Conservation (phyloP, 179 eudicot genomes). For the Beta macrorhiza region DNA sequence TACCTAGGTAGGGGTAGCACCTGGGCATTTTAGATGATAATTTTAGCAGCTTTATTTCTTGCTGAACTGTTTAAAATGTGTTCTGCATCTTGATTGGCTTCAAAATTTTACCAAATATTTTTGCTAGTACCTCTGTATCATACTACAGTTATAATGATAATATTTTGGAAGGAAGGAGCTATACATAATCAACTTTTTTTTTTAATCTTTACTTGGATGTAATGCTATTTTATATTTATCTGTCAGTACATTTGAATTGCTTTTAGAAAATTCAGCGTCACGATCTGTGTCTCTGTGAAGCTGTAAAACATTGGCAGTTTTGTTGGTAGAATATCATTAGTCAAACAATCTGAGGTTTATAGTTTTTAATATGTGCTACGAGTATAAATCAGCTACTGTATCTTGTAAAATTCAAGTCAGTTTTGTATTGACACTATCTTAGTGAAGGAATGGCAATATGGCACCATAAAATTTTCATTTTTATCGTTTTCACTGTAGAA, state of each 20-base stretch:
- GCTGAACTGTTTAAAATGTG: not conserved
- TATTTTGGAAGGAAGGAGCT: too few relatives aligned
- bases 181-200: too few relatives aligned
- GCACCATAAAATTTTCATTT: not conserved
- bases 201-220: too few relatives aligned
- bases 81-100: not conserved
- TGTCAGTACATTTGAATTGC: too few relatives aligned
- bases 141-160: too few relatives aligned
- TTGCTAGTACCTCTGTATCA: not conserved
- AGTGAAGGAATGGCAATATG: too few relatives aligned
- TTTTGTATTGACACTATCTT: not conserved
- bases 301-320: not conserved
- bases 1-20: not conserved
- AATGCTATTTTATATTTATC: not conserved
- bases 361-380: not conserved
- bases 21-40: not conserved
- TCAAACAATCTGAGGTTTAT: not conserved
- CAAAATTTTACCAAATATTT: not conserved
- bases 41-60: not conserved
- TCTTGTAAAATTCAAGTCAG: not conserved
- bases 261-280: too few relatives aligned
- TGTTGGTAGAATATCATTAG: not conserved
- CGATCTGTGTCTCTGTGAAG: too few relatives aligned
- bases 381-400: not conserved
- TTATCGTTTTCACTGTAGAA: not conserved